Evolutionary conservation across 352 stramenopile genomes (phyloP), one percentile per base, ranked within the genome.

Genomic region (Phytophthora cactorum): DNA sequence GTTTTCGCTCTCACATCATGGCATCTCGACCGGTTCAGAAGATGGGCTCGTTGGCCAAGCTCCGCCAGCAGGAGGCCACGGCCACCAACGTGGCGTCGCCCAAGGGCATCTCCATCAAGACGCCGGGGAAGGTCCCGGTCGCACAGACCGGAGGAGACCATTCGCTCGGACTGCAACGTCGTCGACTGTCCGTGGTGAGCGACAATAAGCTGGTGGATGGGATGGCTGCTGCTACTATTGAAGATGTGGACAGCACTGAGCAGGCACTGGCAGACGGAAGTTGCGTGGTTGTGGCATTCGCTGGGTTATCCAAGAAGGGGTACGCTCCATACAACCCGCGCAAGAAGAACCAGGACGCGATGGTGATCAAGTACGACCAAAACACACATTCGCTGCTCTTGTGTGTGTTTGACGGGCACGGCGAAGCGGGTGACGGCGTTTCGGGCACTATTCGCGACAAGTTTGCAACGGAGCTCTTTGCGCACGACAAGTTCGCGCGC

Each of bases 271-370:
- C 88, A 36, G 82, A 92, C 62, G 83, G 80, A 32, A 76, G 61
- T 1, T 86, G 78, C 32, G 81, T 81, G 0, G 79, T 93, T 2
- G 81, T 84, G 0, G 75, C 84, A n/a, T 93, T 91, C 58, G 82
- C 87, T 0, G 87, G 87, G 0, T 74, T 92, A 2, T 91, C 79
- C n/a, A 95, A 95, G 75, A 93, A 92, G 49, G 86, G 84, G 0
- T 95, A 95, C 52, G 84, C 87, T 52, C 83, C 89, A 49, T 99
- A 99, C 75, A 98, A 99, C 67, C 94, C 95, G 14, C 88, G 96
- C 41, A 99, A 99, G 84, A 98, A 98, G 79, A 99, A 99, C 74
- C 97, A 99, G 62, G 97, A 99, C 77, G 84, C 93, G 28, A 90
- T 99, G 70, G 93, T 98, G 63, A 98, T 99, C 85, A 85, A 92